Conservation (phyloP, 768 basidiomycete genomes). For the Boletus bicolor region DNA sequence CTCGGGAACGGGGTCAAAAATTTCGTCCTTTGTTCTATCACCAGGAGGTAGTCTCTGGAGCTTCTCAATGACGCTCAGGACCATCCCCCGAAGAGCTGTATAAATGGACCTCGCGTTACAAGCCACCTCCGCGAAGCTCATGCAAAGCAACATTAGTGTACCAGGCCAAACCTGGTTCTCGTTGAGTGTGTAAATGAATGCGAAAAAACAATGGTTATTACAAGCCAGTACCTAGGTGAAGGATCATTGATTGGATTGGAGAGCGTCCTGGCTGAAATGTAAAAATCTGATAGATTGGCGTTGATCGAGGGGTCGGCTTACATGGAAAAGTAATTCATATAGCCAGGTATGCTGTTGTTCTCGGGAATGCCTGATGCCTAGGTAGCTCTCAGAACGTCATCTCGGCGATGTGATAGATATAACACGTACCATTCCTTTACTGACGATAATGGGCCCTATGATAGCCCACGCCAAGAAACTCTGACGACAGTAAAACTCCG, state of each 20-base stretch:
- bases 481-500: neutral
- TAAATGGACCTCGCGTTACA: neutral
- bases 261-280: neutral
- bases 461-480: constrained; percentile 66
- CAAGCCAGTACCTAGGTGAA: neutral
- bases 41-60: neutral
- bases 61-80: neutral
- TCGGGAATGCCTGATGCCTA: neutral
- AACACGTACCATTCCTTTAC: neutral
- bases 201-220: neutral
- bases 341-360: neutral
- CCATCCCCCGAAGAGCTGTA: neutral
- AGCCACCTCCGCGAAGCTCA: neutral
- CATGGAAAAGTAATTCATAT: neutral
- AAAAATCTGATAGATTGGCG: neutral
- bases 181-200: neutral
- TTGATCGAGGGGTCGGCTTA: neutral
- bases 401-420: neutral
- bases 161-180: neutral
- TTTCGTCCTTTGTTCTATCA: neutral
- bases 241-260: neutral
- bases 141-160: neutral
- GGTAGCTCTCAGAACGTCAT: neutral
- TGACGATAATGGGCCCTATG: constrained; percentile 53
- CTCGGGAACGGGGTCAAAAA: neutral